Evolutionary conservation across 1,284 basidiomycete species (phyloP), one percentile per base, ranked within the genome.

Genomic region (Melanopsichium pennsylvanicum): DNA sequence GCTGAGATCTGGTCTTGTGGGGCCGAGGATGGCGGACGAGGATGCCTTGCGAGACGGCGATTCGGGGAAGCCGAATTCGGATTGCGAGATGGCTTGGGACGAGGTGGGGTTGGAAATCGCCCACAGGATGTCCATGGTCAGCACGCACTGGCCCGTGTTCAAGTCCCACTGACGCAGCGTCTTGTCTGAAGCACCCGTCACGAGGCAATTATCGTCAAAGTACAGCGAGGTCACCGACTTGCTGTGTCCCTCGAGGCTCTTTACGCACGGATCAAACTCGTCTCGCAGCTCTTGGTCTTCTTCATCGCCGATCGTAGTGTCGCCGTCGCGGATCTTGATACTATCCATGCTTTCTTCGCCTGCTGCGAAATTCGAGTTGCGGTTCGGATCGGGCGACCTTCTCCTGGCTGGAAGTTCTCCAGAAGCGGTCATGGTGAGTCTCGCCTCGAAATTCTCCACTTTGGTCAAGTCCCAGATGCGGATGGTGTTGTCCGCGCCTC

Each of bases 111-210:
- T 95, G 15, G 92, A 92, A 73, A 98, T 97, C 3, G 95, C 95
- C 96, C 96, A 99, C 16, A 99, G 87, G 61, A 99, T 96, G 83
- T 99, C 96, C 96, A 99, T 99, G 11, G 95, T 96, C 84, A 97
- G 89, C 43, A 98, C 89, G 81, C 95, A 97, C 51, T 98, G 95
- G 5, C 95, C 95, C 0, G 95, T 97, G 33, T 88, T 88, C 51
- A 98, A 87, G 80, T 98, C 95, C 96, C 96, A 98, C 82, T 98
- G 94, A 3, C 95, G 89, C 56, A 99, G 86, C 1, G 96, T 99
- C 84, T 97, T 97, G 84, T 99, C 96, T 4, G 92, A 93, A 4
- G 95, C 95, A 41, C 96, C 96, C 2, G 94, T 96, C 11, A 97
- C 94, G 82, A 97, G 83, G 75, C 91, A 95, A 45, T 90, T 88